A percentile compares a stretch with the other conserved stretches of the same genome.
Conservation (phyloP, 805 yeast genomes). For the Schwanniomyces occidentalis region DNA sequence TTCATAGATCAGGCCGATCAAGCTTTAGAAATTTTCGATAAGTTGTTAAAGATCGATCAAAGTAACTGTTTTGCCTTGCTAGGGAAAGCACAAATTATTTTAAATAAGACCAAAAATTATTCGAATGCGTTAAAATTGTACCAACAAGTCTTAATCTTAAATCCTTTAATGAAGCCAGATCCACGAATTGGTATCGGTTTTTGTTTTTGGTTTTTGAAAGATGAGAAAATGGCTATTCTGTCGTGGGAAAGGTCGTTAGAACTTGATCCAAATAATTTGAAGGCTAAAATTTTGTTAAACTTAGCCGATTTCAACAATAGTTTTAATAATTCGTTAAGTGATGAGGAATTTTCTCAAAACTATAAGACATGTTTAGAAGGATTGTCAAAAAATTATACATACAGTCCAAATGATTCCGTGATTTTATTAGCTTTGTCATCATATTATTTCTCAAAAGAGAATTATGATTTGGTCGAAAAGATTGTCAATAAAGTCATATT, state of each 20-base stretch:
- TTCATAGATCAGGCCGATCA: constrained; percentile 64
- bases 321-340: constrained; percentile 53
- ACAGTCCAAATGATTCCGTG: constrained; percentile 53
- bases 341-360: constrained; percentile 58
- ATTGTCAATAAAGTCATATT: constrained; percentile 52
- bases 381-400: constrained; percentile 36
- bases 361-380: constrained; percentile 62
- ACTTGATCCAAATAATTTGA: constrained; percentile 57
- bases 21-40: constrained; percentile 69
- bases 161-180: constrained; percentile 83
- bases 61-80: constrained; percentile 73
- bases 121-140: constrained; percentile 73
- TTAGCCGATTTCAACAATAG: constrained; percentile 68
- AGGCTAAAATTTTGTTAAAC: constrained; percentile 65
- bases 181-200: constrained; percentile 94
- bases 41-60: constrained; percentile 52
- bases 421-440: constrained; percentile 67
- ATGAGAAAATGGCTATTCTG: constrained; percentile 67
- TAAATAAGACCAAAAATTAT: constrained; percentile 67
- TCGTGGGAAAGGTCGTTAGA: constrained; percentile 84
- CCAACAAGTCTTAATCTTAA: constrained; percentile 75
- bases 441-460: constrained; percentile 68
- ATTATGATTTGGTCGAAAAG: constrained; percentile 56
- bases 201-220: constrained; percentile 88
- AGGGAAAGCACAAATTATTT: constrained; percentile 80